These are phyloP conservation scores for Casuarina glauca DNA, from an alignment of 306 rosid genomes.

Conservation along the genomic window DNA sequence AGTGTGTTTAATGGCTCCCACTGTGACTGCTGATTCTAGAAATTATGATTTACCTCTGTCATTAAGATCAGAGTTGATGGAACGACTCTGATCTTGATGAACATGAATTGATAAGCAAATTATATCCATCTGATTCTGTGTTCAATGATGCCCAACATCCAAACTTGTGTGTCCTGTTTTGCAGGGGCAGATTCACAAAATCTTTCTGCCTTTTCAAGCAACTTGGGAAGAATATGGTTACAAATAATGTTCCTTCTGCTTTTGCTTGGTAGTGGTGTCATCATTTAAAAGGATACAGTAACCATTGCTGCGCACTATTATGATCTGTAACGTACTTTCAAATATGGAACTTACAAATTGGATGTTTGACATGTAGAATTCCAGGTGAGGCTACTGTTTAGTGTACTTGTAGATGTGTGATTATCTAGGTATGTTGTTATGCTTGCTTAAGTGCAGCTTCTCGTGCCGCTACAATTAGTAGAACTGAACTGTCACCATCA, in stretches of 20 bases:
- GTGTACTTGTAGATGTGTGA: no score
- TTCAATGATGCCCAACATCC: slow-evolving; percentile 33
- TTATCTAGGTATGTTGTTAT: no score
- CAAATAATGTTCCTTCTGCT: slow-evolving; percentile 12
- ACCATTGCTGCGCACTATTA: no score
- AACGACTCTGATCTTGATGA: slow-evolving; percentile 32
- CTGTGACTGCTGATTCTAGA: slow-evolving; percentile 32
- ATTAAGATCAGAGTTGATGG: slow-evolving; percentile 38
- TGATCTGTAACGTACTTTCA: no score
- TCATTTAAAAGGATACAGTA: not conserved
- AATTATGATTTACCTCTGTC: slow-evolving; percentile 33
- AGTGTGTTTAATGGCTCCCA: not conserved
- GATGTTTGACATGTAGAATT: not conserved
- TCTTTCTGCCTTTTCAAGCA: slow-evolving; percentile 33
- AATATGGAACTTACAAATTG: not conserved
- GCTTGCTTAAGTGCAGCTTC: not conserved
- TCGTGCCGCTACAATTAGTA: not conserved
- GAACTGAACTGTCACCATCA: not conserved
- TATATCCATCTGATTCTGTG: slow-evolving; percentile 36
- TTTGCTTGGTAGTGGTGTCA: slow-evolving; percentile 18
- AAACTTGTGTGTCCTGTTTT: slow-evolving; percentile 37
- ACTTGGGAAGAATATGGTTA: slow-evolving; percentile 36
- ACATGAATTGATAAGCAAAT: slow-evolving; percentile 29
- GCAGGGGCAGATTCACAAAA: slow-evolving; percentile 39
- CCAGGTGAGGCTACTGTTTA: not conserved